Conservation (phyloP, 2,329 filamentous ascomycete species). For the Aquanectria penicillioides region DNA sequence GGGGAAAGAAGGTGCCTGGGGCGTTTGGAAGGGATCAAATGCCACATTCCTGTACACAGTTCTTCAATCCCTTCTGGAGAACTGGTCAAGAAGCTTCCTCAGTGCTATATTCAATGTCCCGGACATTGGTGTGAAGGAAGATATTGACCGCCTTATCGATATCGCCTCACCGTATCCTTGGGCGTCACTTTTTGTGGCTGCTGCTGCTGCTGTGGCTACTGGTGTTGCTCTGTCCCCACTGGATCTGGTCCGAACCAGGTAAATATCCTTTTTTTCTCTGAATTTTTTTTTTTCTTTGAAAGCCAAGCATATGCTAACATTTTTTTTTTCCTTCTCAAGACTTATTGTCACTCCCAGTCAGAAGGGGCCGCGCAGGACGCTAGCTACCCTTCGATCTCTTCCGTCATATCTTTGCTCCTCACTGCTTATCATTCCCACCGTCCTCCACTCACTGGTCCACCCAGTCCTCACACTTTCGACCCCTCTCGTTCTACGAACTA, state of each 20-base stretch:
- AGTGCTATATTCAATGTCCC: slow-evolving; percentile 91
- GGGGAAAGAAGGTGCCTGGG: slow-evolving; percentile 88
- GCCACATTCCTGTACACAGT: slow-evolving; percentile 92
- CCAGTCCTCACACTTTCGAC: slow-evolving; percentile 84
- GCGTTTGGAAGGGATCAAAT: slow-evolving; percentile 95
- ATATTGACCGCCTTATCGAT: slow-evolving; percentile 78
- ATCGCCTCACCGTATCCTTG: slow-evolving; percentile 83
- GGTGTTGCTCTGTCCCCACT: slow-evolving; percentile 86
- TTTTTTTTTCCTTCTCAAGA: slow-evolving; percentile 57
- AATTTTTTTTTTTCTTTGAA: slow-evolving; percentile 33
- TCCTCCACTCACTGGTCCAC: slow-evolving; percentile 86
- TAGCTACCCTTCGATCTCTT: slow-evolving; percentile 80
- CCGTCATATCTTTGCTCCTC: slow-evolving; percentile 80
- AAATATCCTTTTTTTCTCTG: slow-evolving; percentile 45
- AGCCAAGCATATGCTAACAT: slow-evolving; percentile 41
- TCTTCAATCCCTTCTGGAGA: slow-evolving; percentile 86
- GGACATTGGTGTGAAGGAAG: slow-evolving; percentile 79
- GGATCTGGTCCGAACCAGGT: slow-evolving; percentile 85
- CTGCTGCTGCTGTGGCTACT: slow-evolving; percentile 73
- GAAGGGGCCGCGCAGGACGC: slow-evolving; percentile 78
- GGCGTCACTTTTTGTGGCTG: slow-evolving; percentile 79
- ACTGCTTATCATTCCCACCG: slow-evolving; percentile 80
- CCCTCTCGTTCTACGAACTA: slow-evolving; percentile 86
- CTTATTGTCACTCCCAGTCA: slow-evolving; percentile 87
- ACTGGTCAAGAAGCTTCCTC: slow-evolving; percentile 91